Percentiles rank a stretch among this genome's conserved stretches.
Evolutionary conservation across 306 rosid species (phyloP).

Genomic region (Quercus cerris): DNA sequence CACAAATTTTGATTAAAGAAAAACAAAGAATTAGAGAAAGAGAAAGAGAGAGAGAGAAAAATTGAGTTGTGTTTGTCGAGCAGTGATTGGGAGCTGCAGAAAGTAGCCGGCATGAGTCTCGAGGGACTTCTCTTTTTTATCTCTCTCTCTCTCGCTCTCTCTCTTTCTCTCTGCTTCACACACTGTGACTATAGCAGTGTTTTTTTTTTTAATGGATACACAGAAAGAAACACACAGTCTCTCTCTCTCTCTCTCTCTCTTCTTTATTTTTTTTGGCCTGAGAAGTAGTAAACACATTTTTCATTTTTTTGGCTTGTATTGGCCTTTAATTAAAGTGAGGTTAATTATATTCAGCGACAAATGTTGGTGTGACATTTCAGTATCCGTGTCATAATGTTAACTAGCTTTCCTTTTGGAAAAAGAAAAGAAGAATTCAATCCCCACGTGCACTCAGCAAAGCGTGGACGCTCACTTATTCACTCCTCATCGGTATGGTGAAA

Average conservation of each 20-base stretch:
- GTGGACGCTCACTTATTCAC: background rate
- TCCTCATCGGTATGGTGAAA: no score
- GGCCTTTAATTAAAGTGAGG: slow-evolving; percentile 48
- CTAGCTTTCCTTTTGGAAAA: slow-evolving; percentile 23
- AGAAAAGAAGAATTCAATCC: slow-evolving; percentile 28
- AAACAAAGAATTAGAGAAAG: background rate
- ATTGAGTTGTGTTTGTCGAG: slow-evolving; percentile 26
- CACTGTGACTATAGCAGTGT: background rate
- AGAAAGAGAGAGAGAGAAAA: background rate
- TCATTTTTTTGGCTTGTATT: background rate
- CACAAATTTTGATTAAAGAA: slow-evolving; percentile 37
- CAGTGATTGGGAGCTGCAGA: slow-evolving; percentile 24
- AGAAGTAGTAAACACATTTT: background rate
- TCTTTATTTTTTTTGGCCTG: background rate
- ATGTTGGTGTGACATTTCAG: slow-evolving; percentile 46
- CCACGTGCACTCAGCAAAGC: slow-evolving; percentile 37
- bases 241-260: background rate
- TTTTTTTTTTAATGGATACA: background rate
- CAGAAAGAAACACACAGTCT: background rate
- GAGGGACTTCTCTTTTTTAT: background rate
- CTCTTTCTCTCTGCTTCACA: background rate
- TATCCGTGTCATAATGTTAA: slow-evolving; percentile 36
- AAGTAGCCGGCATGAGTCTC: slow-evolving; percentile 36
- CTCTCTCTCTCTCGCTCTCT: background rate
- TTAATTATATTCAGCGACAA: slow-evolving; percentile 39